A percentile compares a stretch with the other conserved stretches of the same genome.
Conservation (phyloP, 495 filamentous ascomycete genomes). For the Podospora fimiseda region DNA sequence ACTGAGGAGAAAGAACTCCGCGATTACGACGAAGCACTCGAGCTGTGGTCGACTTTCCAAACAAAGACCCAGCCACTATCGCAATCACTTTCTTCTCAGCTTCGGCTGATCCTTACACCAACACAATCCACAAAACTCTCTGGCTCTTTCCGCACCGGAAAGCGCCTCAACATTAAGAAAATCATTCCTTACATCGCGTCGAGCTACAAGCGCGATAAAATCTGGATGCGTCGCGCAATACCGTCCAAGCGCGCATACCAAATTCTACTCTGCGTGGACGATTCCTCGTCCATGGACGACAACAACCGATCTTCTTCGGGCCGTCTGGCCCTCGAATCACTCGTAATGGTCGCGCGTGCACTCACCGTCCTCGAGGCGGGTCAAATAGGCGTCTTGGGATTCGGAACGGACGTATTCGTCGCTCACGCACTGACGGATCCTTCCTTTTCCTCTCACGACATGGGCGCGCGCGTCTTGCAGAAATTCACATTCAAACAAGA, state of each 20-base stretch:
- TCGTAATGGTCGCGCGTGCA: slow-evolving; percentile 78
- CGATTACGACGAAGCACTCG: slow-evolving; percentile 56
- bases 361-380: slow-evolving; percentile 90
- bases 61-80: slow-evolving; percentile 76
- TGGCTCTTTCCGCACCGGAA: slow-evolving; percentile 94
- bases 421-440: slow-evolving; percentile 83
- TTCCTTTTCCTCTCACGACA: slow-evolving; percentile 66
- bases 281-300: slow-evolving; percentile 82
- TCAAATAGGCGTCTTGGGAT: slow-evolving; percentile 81
- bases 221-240: slow-evolving; percentile 93
- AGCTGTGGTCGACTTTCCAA: slow-evolving; percentile 82
- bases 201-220: slow-evolving; percentile 97
- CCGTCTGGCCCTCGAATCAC: slow-evolving; percentile 76
- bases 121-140: slow-evolving; percentile 94
- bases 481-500: slow-evolving; percentile 81
- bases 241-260: slow-evolving; percentile 93
- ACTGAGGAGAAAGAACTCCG: slow-evolving; percentile 36
- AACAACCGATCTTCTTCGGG: slow-evolving; percentile 52
- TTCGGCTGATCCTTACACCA: slow-evolving; percentile 89
- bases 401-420: slow-evolving; percentile 78
- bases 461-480: slow-evolving; percentile 74
- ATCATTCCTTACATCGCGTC: slow-evolving; percentile 99
- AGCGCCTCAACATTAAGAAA: slow-evolving; percentile 96
- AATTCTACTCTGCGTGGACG: slow-evolving; percentile 94
- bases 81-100: slow-evolving; percentile 80